phyloP scores from a whole-genome alignment of 805 yeast genomes.

The Saccharomycopsis oosterbeekiorum region DNA sequence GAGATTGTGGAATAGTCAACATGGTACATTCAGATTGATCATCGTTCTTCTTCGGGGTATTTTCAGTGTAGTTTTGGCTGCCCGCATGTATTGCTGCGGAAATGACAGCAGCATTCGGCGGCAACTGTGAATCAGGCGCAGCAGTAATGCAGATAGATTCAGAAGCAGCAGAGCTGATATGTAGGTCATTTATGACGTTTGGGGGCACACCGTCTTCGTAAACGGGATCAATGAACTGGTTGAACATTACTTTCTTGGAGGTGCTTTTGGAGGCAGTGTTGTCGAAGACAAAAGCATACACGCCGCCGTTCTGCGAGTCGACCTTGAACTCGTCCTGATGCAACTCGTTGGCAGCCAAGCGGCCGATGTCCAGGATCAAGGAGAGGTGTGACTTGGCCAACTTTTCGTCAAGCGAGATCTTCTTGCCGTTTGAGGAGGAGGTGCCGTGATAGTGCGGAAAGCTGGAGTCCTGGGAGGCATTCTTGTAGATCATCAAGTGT shows the following conservation, averaged over 20 bases:
- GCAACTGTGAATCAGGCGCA: background rate
- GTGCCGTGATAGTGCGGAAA: background rate
- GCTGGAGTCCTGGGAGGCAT: background rate
- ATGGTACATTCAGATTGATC: background rate
- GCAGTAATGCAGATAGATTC: background rate
- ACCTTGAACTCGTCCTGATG: slow-evolving; percentile 22
- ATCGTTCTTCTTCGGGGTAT: background rate
- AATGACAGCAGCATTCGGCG: too few species aligned
- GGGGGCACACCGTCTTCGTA: background rate
- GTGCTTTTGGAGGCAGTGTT: slow-evolving; percentile 82
- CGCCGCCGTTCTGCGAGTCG: slow-evolving; percentile 51
- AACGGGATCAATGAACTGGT: slow-evolving; percentile 30
- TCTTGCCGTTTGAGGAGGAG: background rate
- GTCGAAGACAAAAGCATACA: slow-evolving; percentile 84
- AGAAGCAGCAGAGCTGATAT: background rate
- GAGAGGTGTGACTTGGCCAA: slow-evolving; percentile 9
- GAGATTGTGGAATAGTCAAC: background rate
- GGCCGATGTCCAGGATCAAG: slow-evolving; percentile 12
- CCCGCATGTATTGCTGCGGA: too few species aligned
- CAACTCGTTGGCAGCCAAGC: slow-evolving; percentile 13
- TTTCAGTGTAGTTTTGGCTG: too few species aligned
- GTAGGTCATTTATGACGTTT: background rate
- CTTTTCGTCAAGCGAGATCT: slow-evolving; percentile 11
- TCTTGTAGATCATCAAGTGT: slow-evolving; percentile 22
- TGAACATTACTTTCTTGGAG: slow-evolving; percentile 70